Evolutionary conservation across 1,139 yeast genomes (phyloP), one percentile per base, ranked within the genome.

Genomic region (Sugiyamaella japonica): DNA sequence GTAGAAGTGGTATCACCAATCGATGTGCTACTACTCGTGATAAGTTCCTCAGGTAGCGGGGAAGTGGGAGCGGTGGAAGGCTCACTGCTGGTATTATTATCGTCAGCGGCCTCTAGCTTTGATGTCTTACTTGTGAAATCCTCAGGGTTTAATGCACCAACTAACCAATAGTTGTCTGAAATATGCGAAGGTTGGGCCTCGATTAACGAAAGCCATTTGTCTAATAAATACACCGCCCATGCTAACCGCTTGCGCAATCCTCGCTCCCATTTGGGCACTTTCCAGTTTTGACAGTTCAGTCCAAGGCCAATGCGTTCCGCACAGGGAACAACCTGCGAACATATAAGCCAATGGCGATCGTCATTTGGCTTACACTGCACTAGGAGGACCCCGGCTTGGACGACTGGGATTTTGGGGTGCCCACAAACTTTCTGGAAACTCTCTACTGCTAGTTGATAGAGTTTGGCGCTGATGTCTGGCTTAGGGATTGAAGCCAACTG

Each of bases 201-300:
- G 56, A 83, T 81, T 44, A 89, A 72, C 0, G 95, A 76, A 3
- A 85, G 76, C 97, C 97, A 90, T 67, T 89, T 89, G 65, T 89
- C 96, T 69, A 89, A 95, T 55, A 86, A 76, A 76, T 83, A 89
- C 1, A 89, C 95, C 0, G 97, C 96, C 97, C 97, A 90, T 0
- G 96, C 96, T 50, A 90, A 72, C 54, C 97, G 76, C 63, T 89
- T 81, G 51, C 97, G 76, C 47, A 90, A 72, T 1, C 95, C 93
- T 52, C 95, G 76, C 67, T 90, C 97, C 97, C 97, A 90, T 63
- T 86, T 84, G 0, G 97, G 97, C 36, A 90, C 71, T 64, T 87
- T 84, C 97, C 97, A 90, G 58, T 80, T 81, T 55, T 85, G 83
- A 66, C 97, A 90, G 66, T 89, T 91, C 15, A 88, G 76, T 0